Conservation (phyloP, 176 grass and related monocot genomes). For the Oryza officinalis region DNA sequence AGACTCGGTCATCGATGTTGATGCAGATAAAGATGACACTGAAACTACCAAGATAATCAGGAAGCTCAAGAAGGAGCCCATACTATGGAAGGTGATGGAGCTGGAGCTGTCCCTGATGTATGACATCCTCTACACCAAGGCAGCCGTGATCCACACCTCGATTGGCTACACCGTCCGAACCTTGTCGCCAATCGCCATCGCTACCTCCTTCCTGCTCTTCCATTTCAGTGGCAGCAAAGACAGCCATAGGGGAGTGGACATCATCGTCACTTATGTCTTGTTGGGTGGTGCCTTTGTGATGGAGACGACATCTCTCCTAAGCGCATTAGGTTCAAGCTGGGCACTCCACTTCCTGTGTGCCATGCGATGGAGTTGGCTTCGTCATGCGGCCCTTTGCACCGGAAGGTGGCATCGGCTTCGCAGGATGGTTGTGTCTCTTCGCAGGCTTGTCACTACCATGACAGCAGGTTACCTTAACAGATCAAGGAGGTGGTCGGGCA, state of each 20-base stretch:
- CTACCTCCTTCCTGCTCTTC: background rate
- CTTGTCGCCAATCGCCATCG: background rate
- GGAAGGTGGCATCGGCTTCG: slow-evolving; percentile 13
- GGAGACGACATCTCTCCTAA: background rate
- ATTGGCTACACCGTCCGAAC: slow-evolving; percentile 23
- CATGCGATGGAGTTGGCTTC: background rate
- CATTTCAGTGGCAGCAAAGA: slow-evolving; percentile 27
- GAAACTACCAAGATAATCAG: too few species aligned
- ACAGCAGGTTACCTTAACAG: background rate
- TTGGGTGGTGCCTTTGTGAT: slow-evolving; percentile 39
- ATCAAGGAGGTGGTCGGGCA: slow-evolving; percentile 15
- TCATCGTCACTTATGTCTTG: slow-evolving; percentile 43
- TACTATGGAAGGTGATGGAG: too few species aligned
- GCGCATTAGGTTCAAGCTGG: background rate
- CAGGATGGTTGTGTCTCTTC: background rate
- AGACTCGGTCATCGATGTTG: background rate
- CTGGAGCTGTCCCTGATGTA: slow-evolving; percentile 42
- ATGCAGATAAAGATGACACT: too few species aligned
- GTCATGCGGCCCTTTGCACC: background rate
- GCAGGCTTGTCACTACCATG: background rate
- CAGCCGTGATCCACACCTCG: slow-evolving; percentile 7
- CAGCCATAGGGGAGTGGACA: background rate
- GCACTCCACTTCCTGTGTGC: background rate
- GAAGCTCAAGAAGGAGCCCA: too few species aligned
- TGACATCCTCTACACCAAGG: slow-evolving; percentile 55